phyloP scores from a whole-genome alignment of 1,284 basidiomycete genomes.

The Athelia psychrophila region DNA sequence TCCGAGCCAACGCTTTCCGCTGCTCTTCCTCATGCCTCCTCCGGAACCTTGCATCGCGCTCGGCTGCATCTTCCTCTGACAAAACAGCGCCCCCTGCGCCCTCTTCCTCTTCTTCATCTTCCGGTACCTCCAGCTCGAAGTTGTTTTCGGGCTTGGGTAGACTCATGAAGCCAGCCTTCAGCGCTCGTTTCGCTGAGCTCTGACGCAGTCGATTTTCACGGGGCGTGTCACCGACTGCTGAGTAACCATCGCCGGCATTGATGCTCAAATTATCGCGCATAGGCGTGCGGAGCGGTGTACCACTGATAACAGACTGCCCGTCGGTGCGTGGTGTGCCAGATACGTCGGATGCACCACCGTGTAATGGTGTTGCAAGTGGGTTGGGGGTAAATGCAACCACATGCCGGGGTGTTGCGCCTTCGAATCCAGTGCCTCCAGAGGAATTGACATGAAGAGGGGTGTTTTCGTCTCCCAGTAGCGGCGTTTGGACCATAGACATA shows the following conservation, averaged over 20 bases:
- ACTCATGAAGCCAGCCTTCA: slow-evolving; percentile 80
- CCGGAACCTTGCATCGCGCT: slow-evolving; percentile 81
- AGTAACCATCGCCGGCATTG: slow-evolving; percentile 66
- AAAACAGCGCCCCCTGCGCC: slow-evolving; percentile 38
- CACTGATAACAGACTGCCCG: slow-evolving; percentile 40
- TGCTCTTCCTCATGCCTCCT: slow-evolving; percentile 77
- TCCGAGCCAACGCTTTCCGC: slow-evolving; percentile 72
- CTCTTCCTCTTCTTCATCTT: slow-evolving; percentile 61
- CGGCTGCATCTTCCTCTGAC: slow-evolving; percentile 87
- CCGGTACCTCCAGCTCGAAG: slow-evolving; percentile 92
- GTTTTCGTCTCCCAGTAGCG: slow-evolving; percentile 95
- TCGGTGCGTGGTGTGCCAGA: slow-evolving; percentile 64
- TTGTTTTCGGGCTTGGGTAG: slow-evolving; percentile 97
- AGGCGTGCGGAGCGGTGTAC: slow-evolving; percentile 88
- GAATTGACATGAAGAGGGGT: slow-evolving; percentile 80
- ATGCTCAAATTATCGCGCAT: slow-evolving; percentile 90
- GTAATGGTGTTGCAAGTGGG: slow-evolving; percentile 85
- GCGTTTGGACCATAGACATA: slow-evolving; percentile 91
- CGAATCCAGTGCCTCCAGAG: slow-evolving; percentile 83
- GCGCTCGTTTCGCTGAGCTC: slow-evolving; percentile 65
- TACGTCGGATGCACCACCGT: slow-evolving; percentile 43
- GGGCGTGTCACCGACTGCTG: slow-evolving; percentile 65
- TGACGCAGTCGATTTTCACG: slow-evolving; percentile 66
- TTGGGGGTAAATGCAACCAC: slow-evolving; percentile 92
- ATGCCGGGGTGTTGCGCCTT: slow-evolving; percentile 88